Percentiles rank a stretch among this genome's conserved stretches.
Conservation (phyloP, 768 basidiomycete genomes). For the Daedalea quercina region DNA sequence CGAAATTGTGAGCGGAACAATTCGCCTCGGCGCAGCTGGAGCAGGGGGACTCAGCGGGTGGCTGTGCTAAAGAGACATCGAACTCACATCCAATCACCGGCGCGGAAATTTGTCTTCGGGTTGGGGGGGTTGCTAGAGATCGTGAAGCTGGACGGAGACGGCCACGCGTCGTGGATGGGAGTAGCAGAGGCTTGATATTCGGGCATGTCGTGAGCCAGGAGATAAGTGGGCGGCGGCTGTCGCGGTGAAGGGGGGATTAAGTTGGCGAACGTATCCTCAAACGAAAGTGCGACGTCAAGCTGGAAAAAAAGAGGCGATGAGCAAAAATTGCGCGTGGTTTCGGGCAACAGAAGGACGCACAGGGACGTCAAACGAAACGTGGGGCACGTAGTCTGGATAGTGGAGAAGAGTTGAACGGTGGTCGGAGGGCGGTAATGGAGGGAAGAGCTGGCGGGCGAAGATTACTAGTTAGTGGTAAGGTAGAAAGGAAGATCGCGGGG, state of each 20-base stretch:
- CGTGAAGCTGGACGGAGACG: slow-evolving; percentile 8
- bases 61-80: slow-evolving; percentile 5
- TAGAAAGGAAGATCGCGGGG: neutral
- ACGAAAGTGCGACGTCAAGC: neutral
- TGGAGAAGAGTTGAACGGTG: neutral
- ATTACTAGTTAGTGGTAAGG: neutral
- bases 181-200: neutral
- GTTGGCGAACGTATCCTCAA: neutral
- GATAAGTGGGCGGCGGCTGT: neutral
- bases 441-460: neutral
- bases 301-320: neutral
- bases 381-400: neutral
- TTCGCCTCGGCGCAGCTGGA: slow-evolving; percentile 57
- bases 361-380: neutral
- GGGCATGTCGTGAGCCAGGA: neutral
- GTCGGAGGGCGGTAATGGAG: neutral
- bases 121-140: slow-evolving; percentile 28
- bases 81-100: slow-evolving; percentile 29
- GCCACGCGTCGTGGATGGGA: neutral
- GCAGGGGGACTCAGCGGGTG: slow-evolving; percentile 9
- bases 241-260: neutral
- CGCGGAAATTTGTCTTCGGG: slow-evolving; percentile 23
- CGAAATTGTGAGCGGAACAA: slow-evolving; percentile 82
- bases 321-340: neutral
- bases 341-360: neutral